phyloP scores from a whole-genome alignment of 2,329 filamentous ascomycete species.

The Colletotrichum cereale region DNA sequence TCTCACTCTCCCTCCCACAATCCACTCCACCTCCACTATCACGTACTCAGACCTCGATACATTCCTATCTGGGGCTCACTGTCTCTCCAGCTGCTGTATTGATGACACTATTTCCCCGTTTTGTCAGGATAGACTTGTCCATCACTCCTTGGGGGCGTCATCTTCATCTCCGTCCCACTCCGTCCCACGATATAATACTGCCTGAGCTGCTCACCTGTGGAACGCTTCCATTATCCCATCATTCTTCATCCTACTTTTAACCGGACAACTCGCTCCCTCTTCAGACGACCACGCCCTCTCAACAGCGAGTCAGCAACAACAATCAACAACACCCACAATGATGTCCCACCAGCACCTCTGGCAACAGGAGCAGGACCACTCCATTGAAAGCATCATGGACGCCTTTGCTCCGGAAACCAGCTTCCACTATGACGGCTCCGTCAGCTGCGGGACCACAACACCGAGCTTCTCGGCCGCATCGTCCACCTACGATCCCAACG shows the following conservation, averaged over 20 bases:
- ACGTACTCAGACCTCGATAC: slow-evolving; percentile 44
- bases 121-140: slow-evolving; percentile 36
- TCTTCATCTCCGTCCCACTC: slow-evolving; percentile 48
- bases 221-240: slow-evolving; percentile 42
- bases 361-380: slow-evolving; percentile 37
- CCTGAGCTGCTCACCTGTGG: slow-evolving; percentile 51
- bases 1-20: slow-evolving; percentile 25
- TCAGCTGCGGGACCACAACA: slow-evolving; percentile 39
- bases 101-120: slow-evolving; percentile 41
- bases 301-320: slow-evolving; percentile 35
- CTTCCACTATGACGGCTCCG: slow-evolving; percentile 39
- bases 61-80: slow-evolving; percentile 52
- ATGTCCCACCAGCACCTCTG: slow-evolving; percentile 38
- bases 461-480: slow-evolving; percentile 47
- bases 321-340: slow-evolving; percentile 31
- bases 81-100: slow-evolving; percentile 49
- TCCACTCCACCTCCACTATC: slow-evolving; percentile 35
- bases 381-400: slow-evolving; percentile 40
- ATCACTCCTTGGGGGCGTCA: slow-evolving; percentile 43
- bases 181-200: slow-evolving; percentile 59
- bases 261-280: slow-evolving; percentile 39
- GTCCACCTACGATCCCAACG: slow-evolving; percentile 58
- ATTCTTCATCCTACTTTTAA: slow-evolving; percentile 41
- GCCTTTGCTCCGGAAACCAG: slow-evolving; percentile 37
- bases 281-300: slow-evolving; percentile 38